Base-by-base conservation (phyloP, 805 yeast genomes). In the Lipomyces sp. region DNA sequence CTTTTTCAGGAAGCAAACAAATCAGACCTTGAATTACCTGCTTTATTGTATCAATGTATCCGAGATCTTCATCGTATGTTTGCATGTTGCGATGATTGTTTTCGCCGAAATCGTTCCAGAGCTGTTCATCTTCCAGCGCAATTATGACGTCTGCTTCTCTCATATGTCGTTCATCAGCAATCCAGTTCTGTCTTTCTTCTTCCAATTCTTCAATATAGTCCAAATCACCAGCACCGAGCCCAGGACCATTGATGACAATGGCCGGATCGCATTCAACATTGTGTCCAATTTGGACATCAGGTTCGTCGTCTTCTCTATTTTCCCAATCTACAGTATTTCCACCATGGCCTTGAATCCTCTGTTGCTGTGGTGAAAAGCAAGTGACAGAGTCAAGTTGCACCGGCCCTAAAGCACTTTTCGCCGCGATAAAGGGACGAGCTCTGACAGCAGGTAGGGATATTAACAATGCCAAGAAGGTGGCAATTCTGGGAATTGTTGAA, bases 1-100 rank as follows among this genome's bases (percentile, higher is more conserved):
- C 54, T 32, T 53, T 61, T 1, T 53, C 60, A 8, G 69, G 69
- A 15, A 65, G 55, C 4, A 65, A 34, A 35, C 69, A 65, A 34
- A 65, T 24, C 24, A 65, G 37, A 10, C 63, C 48, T 51, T 65
- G 60, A 29, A 61, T n/a, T 13, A 65, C 45, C 58, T 65, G 69
- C 30, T 35, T 45, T 37, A n/a, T 15, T 18, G 37, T 11, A 18
- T 10, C 37, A 18, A 24, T 24, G 34, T n/a, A 13, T 51, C 32
- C 54, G 24, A 8, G 10, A 33, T 13, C 48, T 33, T 7, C 48
- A n/a, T 10, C 15, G 45, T 10, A 33, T 15, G 30, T 2, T 13
- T 39, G 11, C 39, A 2, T 6, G 13, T 15, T 30, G 10, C 30
- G 1, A 18, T 51, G 34, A 51, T 11, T 32, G n/a, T 51, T 42